Evolutionary conservation across 83 land plant species (phyloP).

Genomic region (Larix sibirica): DNA sequence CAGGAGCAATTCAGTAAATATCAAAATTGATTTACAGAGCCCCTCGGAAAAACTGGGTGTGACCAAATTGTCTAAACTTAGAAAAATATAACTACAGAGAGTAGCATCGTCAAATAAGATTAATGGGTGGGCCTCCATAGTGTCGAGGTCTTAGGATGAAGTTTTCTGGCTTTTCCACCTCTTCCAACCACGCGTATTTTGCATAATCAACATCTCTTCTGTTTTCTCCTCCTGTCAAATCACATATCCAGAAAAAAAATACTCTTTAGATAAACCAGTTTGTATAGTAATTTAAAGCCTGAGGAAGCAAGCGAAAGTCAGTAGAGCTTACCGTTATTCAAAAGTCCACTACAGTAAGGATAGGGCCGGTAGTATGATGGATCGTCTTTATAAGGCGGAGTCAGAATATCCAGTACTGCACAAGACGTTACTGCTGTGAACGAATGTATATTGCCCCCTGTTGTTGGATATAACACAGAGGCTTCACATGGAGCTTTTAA

Average conservation of each 20-base stretch:
- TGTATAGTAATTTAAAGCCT: background rate
- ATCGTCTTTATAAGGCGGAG: slow-evolving; percentile 81
- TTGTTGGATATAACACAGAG: slow-evolving; percentile 72
- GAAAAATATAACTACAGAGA: too few species aligned
- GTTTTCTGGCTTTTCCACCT: slow-evolving; percentile 11
- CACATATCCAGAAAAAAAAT: background rate
- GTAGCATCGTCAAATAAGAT: background rate
- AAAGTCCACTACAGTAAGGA: background rate
- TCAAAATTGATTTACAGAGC: too few species aligned
- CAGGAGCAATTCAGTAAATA: too few species aligned
- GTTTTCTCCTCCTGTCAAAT: background rate
- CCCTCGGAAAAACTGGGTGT: too few species aligned
- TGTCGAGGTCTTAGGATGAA: background rate
- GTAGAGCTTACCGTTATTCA: background rate
- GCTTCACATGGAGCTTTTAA: slow-evolving; percentile 75
- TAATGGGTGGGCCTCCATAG: slow-evolving; percentile 9
- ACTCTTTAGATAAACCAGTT: background rate
- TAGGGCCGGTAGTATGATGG: slow-evolving; percentile 14
- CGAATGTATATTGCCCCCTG: slow-evolving; percentile 91
- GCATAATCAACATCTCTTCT: background rate
- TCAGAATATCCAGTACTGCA: slow-evolving; percentile 94
- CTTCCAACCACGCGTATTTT: slow-evolving; percentile 12
- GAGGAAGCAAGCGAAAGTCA: background rate
- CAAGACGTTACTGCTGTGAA: slow-evolving; percentile 96
- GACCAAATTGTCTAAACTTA: too few species aligned